A percentile compares a stretch with the other conserved stretches of the same genome.
These are phyloP conservation scores for Chlorella ohadii DNA, from an alignment of 139 green algal genomes.

Conservation along the genomic window DNA sequence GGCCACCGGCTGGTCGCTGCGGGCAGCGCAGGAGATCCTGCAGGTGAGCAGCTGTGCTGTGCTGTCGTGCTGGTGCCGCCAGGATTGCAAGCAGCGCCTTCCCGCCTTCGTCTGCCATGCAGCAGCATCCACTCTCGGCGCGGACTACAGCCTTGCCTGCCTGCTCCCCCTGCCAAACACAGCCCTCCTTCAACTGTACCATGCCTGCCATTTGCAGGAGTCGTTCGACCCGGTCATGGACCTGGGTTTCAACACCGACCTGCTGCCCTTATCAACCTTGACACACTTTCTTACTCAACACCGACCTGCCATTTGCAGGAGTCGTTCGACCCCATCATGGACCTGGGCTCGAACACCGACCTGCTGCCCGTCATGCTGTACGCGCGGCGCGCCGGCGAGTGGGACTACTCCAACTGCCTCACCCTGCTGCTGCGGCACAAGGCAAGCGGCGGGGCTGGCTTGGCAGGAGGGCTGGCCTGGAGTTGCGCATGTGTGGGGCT, in stretches of 20 bases:
- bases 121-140: no score
- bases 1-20: constrained; percentile 41
- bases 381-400: constrained; percentile 68
- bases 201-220: constrained; percentile 56
- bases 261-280: no score
- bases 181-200: no score
- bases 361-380: constrained; percentile 90
- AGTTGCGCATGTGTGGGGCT: no score
- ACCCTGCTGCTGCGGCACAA: constrained; percentile 80
- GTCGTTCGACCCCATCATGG: constrained; percentile 92
- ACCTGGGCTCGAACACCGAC: constrained; percentile 76
- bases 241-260: constrained; percentile 71
- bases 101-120: no score
- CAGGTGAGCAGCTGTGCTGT: not conserved
- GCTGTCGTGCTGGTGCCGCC: not conserved
- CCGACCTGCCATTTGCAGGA: no score
- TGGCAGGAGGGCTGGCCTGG: no score
- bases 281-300: no score
- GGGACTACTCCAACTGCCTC: constrained; percentile 89
- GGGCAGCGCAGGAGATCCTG: constrained; percentile 46
- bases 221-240: constrained; percentile 94
- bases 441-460: not conserved
- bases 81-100: no score
- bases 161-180: no score
- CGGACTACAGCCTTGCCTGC: no score